Evolutionary conservation across 306 rosid genomes (phyloP), one percentile per base, ranked within the genome.

Genomic region (Vachellia collinsii): DNA sequence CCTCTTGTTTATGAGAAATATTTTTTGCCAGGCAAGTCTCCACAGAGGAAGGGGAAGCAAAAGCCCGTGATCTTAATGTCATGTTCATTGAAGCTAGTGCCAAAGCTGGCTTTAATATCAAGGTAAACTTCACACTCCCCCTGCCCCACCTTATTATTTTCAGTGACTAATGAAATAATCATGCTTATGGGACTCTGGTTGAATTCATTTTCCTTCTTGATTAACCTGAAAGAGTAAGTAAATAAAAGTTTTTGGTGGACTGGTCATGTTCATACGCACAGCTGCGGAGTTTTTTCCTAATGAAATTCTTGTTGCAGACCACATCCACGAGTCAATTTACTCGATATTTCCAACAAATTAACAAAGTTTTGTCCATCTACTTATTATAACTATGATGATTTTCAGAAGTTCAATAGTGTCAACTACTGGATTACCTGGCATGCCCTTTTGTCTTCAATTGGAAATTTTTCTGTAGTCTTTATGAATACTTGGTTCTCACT

Each of bases 11-110:
- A 51, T 77, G 67, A 81, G 68, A 85, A 70, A 80, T 74, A 66
- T 80, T 74, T 47, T 78, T 75, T 69, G 62, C 78, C 89, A 92
- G 97, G 88, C 94, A 94, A 90, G 98, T 94, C 78, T 94, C 97
- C 25, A 84, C 92, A 42, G 98, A 92, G 89, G 98, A 94, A 84
- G 98, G 88, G 65, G 98, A 94, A 88, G 94, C 88, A 13, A 94
- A 90, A 83, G 85, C 94, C 75, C 91, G 87, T 39, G 97, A 90
- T 67, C 87, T 94, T 47, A 90, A 91, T 50, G 97, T 92, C 66
- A 90, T 94, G 97, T 92, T 89, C 56, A 94, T 94, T 46, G 98
- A 94, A 87, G 94, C 95, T 70, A 94, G 92, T 88, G 98, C 98
- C 81, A 94, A 94, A 83, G 97, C 97, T 76, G 94, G 97, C 43